These are phyloP conservation scores for Blastomyces gilchristii DNA, from an alignment of 2,329 filamentous ascomycete species.

Conservation along the genomic window DNA sequence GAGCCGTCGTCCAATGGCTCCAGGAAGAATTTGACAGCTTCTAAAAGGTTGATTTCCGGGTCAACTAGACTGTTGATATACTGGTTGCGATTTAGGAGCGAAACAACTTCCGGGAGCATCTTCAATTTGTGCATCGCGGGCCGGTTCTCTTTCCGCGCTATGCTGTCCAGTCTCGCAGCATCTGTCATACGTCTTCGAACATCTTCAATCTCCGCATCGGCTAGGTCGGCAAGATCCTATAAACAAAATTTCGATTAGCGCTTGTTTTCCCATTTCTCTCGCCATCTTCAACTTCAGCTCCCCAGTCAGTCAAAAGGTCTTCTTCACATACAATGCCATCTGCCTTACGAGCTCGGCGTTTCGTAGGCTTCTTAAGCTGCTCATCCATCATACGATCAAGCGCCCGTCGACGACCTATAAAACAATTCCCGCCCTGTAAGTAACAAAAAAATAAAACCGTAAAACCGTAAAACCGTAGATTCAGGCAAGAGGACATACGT, in stretches of 20 bases:
- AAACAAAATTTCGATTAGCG: constrained; percentile 22
- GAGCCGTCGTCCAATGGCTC: constrained; percentile 91
- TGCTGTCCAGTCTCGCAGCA: constrained; percentile 77
- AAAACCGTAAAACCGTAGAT: constrained; percentile 10
- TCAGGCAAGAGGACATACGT: constrained; percentile 41
- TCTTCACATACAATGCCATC: constrained; percentile 64
- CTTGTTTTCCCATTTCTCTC: background rate
- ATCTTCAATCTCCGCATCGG: constrained; percentile 78
- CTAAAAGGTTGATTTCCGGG: constrained; percentile 87
- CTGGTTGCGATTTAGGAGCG: constrained; percentile 76
- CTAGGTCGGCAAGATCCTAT: constrained; percentile 78
- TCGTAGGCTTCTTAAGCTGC: constrained; percentile 69
- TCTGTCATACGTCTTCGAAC: constrained; percentile 85
- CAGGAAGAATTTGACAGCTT: constrained; percentile 93
- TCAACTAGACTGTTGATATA: constrained; percentile 76
- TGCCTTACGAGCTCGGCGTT: constrained; percentile 62
- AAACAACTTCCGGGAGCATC: constrained; percentile 81
- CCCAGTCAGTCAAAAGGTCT: background rate
- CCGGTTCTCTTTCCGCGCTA: constrained; percentile 64
- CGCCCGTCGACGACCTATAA: constrained; percentile 61
- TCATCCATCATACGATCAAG: constrained; percentile 82
- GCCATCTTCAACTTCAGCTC: background rate
- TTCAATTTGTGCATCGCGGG: constrained; percentile 89
- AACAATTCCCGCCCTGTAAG: background rate
- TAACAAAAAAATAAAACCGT: background rate